These are phyloP conservation scores for Kwoniella heveanensis DNA, from an alignment of 768 basidiomycete genomes.

Conservation along the genomic window DNA sequence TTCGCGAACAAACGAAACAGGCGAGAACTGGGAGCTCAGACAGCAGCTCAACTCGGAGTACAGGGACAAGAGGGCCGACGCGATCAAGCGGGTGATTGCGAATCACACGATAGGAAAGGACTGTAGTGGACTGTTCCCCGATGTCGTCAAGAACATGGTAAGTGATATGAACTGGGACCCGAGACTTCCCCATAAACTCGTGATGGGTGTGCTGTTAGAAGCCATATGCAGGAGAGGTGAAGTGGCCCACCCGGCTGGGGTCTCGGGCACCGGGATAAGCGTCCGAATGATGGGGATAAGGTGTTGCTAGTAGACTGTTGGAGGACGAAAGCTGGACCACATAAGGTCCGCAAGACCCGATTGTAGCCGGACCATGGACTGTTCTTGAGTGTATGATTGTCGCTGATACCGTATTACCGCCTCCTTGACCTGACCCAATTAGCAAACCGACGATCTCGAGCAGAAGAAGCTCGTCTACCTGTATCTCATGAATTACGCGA, in stretches of 20 bases:
- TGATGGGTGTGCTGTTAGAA: too few species aligned
- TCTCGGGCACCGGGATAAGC: too few species aligned
- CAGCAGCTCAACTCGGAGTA: constrained; percentile 97
- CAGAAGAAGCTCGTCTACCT: constrained; percentile 99
- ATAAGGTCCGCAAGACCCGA: too few species aligned
- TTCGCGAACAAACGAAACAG: constrained; percentile 56
- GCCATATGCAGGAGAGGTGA: too few species aligned
- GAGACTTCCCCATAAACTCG: too few species aligned
- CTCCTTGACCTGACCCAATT: not conserved
- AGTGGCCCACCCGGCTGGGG: too few species aligned
- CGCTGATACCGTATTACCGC: too few species aligned
- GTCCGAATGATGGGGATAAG: too few species aligned
- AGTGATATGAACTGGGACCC: constrained; percentile 21
- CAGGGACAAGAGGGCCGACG: constrained; percentile 93
- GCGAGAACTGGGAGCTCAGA: constrained; percentile 96
- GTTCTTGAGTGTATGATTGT: too few species aligned
- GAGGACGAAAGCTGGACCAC: too few species aligned
- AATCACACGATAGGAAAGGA: constrained; percentile 99
- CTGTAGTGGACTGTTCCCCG: constrained; percentile 82
- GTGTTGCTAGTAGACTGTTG: too few species aligned
- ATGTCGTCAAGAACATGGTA: constrained; percentile 90
- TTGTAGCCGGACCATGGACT: too few species aligned
- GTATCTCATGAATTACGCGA: constrained; percentile 99
- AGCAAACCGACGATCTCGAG: constrained; percentile 97
- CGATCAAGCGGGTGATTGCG: constrained; percentile 95